Base-by-base conservation (phyloP, 345 rosid genomes). In the Balakata baccata region DNA sequence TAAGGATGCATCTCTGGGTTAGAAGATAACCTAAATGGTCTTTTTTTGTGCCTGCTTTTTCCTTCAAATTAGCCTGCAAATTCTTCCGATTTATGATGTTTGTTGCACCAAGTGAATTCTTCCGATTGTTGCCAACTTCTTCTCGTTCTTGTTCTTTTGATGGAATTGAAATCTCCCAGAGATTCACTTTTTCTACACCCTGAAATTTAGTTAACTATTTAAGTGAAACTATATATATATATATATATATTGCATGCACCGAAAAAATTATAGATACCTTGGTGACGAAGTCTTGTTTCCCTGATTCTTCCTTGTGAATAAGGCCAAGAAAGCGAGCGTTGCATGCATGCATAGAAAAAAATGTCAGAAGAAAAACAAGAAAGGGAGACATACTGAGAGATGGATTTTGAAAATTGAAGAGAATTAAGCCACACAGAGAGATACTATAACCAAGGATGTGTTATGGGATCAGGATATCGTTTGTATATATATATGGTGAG, bases 291-390 rank as follows among this genome's bases (percentile, higher is more conserved):
- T 13, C 59, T 34, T 67, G 72, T 17, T 68, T 68, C 17, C 12
- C 51, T 16, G 11, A 2, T 18, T 13, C 69, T 41, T 77, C 73
- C 50, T 64, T 61, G 23, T 43, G 70, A 69, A 12, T 3, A 12
- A 75, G 34, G 51, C 78, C 73, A 22, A 79, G 78, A 75, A 37
- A 71, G 52, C 86, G 83, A 74, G 83, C 86, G 54, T 69, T 75
- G 87, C 89, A 86, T 88, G 86, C 89, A 86, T 81, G 86, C 82
- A 65, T 3, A n/a, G 78, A 80, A 72, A 88, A 23, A 29, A 72
- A 79, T 14, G 81, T 49, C 69, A 80, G 74, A 64, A 82, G 51
- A 16, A 70, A 65, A 34, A 78, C 66, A 67, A 64, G 56, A 3
- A 83, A 47, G 39, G 46, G 71, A 75, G 87, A 76, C 85, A 81